A percentile compares a stretch with the other conserved stretches of the same genome.
Evolutionary conservation across 192 early-diverging fungal genomes (phyloP).

Genomic region (Coemansia nantahalensis): DNA sequence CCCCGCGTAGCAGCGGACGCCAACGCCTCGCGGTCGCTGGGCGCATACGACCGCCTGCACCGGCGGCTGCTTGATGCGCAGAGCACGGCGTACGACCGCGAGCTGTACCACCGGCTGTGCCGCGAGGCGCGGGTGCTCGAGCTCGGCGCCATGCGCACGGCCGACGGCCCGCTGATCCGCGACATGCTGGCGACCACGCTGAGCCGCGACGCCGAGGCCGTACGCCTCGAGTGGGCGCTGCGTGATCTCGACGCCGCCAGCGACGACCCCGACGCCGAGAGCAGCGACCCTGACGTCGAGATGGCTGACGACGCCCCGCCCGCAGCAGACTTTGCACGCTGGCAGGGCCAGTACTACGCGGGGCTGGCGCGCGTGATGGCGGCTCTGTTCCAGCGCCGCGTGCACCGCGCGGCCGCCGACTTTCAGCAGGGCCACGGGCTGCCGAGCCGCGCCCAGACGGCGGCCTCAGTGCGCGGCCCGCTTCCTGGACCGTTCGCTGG

Average conservation of each 20-base stretch:
- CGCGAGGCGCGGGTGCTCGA: conserved; percentile 46
- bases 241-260: neutral
- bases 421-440: conserved; percentile 19
- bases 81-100: conserved; percentile 32
- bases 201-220: conserved; percentile 35
- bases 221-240: conserved; percentile 40
- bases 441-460: conserved; percentile 1
- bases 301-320: no score
- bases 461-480: neutral
- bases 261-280: no score
- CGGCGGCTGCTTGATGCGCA: conserved; percentile 16
- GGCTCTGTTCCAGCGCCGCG: conserved; percentile 28
- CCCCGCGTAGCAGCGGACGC: neutral
- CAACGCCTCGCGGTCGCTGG: neutral
- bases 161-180: neutral
- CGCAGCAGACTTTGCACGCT: conserved; percentile 25
- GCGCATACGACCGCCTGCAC: conserved; percentile 33
- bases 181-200: conserved; percentile 30
- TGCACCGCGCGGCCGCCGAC: conserved; percentile 21
- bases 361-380: conserved; percentile 31
- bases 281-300: no score
- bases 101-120: conserved; percentile 42
- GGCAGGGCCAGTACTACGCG: conserved; percentile 34
- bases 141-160: conserved; percentile 33
- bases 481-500: conserved; percentile 28